Conservation (phyloP, 2,329 filamentous ascomycete species). For the Aspergillus vadensis region DNA sequence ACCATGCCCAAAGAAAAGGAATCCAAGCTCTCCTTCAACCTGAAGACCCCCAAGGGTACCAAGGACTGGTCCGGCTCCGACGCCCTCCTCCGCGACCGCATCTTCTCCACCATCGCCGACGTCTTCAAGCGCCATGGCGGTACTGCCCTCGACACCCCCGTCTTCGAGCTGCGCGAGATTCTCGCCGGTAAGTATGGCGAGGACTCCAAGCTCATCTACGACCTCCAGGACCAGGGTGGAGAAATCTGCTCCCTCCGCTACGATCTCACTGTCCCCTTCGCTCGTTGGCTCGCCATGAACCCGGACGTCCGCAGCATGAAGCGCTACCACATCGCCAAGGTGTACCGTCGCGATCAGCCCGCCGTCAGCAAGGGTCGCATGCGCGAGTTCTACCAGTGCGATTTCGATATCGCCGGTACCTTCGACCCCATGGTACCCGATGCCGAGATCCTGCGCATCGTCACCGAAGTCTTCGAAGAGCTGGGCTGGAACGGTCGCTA, state of each 20-base stretch:
- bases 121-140: slow-evolving; percentile 84
- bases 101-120: slow-evolving; percentile 72
- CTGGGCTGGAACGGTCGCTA: slow-evolving; percentile 73
- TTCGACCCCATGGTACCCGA: slow-evolving; percentile 93
- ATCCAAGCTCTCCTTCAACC: slow-evolving; percentile 57
- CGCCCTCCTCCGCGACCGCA: slow-evolving; percentile 78
- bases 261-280: slow-evolving; percentile 86
- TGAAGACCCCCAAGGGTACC: slow-evolving; percentile 90
- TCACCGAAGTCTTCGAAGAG: slow-evolving; percentile 80
- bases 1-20: slow-evolving; percentile 34
- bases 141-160: slow-evolving; percentile 75
- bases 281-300: slow-evolving; percentile 92
- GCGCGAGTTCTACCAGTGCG: slow-evolving; percentile 96
- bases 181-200: slow-evolving; percentile 89
- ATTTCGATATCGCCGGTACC: slow-evolving; percentile 86
- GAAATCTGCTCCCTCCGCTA: slow-evolving; percentile 83
- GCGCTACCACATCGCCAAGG: slow-evolving; percentile 93
- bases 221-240: slow-evolving; percentile 83
- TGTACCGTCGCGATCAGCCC: slow-evolving; percentile 78
- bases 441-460: slow-evolving; percentile 82
- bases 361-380: slow-evolving; percentile 89
- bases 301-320: slow-evolving; percentile 79
- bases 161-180: slow-evolving; percentile 86
- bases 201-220: slow-evolving; percentile 89
- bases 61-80: slow-evolving; percentile 81